Evolutionary conservation across 352 stramenopile species (phyloP).

Genomic region (Phytopythium ostracodes): DNA sequence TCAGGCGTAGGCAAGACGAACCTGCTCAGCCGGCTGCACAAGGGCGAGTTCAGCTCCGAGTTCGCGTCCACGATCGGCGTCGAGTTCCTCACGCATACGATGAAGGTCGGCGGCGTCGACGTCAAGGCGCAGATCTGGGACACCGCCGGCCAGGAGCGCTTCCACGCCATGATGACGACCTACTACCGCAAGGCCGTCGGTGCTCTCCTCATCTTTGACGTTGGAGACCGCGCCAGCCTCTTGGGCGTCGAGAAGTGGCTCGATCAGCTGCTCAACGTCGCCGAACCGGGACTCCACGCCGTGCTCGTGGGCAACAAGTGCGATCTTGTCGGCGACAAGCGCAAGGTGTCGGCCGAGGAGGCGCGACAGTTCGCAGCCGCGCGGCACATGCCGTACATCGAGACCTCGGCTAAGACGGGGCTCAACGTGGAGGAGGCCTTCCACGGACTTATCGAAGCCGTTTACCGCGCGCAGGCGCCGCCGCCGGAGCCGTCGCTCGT

Average conservation of each 20-base stretch:
- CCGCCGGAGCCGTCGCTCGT: conserved; percentile 14
- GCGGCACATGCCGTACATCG: conserved; percentile 75
- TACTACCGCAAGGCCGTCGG: conserved; percentile 85
- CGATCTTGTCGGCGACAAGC: conserved; percentile 36
- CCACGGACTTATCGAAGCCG: conserved; percentile 43
- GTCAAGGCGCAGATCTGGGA: conserved; percentile 90
- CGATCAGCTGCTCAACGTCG: conserved; percentile 67
- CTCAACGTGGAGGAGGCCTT: conserved; percentile 63
- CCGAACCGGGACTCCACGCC: conserved; percentile 61
- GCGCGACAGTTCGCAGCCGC: conserved; percentile 56
- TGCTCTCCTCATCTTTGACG: conserved; percentile 76
- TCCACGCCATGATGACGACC: conserved; percentile 87
- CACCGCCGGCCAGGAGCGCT: conserved; percentile 82
- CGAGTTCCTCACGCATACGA: conserved; percentile 85
- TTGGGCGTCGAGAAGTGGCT: conserved; percentile 63
- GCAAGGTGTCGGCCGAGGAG: conserved; percentile 53
- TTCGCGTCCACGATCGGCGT: conserved; percentile 85
- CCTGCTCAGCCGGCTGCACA: conserved; percentile 73
- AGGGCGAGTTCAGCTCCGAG: conserved; percentile 80
- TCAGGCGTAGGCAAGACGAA: conserved; percentile 86
- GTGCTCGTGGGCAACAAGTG: conserved; percentile 78
- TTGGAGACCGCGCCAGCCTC: conserved; percentile 51
- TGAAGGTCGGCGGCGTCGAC: conserved; percentile 55
- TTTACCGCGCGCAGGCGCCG: conserved; percentile 48
- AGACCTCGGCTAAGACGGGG: conserved; percentile 78